Base-by-base conservation (phyloP, 2,329 filamentous ascomycete species). In the Rasamsonia emersonii region DNA sequence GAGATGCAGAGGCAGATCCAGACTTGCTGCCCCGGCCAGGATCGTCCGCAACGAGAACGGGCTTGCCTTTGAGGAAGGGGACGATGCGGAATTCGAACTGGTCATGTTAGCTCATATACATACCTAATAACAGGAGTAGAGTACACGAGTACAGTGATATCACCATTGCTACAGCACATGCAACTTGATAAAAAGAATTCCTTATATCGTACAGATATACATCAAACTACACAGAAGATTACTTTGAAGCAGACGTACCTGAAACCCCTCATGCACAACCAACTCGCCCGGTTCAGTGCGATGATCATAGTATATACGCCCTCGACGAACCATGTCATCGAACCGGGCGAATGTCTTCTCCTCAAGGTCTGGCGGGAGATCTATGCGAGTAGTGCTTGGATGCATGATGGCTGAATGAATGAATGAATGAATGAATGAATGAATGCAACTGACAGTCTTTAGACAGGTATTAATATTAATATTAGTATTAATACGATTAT, bases 361-460 rank as follows among this genome's bases (percentile, higher is more conserved):
- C 40, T 60, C 28, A 42, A 61, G 36, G 42, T 61, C 41, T 30
- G 41, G 15, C 38, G 51, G 24, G 24, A 38, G 36, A 16, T n/a
- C n/a, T n/a, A n/a, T n/a, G n/a, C n/a, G n/a, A n/a, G n/a, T n/a
- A n/a, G n/a, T n/a, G n/a, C n/a, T n/a, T n/a, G n/a, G n/a, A n/a
- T n/a, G n/a, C n/a, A n/a, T n/a, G n/a, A n/a, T n/a, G n/a, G n/a
- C n/a, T n/a, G n/a, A n/a, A n/a, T n/a, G n/a, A n/a, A n/a, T n/a
- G n/a, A n/a, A n/a, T n/a, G n/a, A n/a, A n/a, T n/a, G n/a, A n/a
- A n/a, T n/a, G n/a, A n/a, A n/a, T n/a, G n/a, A n/a, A n/a, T n/a
- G n/a, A n/a, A n/a, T n/a, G n/a, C n/a, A n/a, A n/a, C n/a, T n/a
- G n/a, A n/a, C n/a, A n/a, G n/a, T n/a, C n/a, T n/a, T n/a, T n/a